Base-by-base conservation (phyloP, 2,329 filamentous ascomycete species). In the Paecilomyces dactylethromorphus region DNA sequence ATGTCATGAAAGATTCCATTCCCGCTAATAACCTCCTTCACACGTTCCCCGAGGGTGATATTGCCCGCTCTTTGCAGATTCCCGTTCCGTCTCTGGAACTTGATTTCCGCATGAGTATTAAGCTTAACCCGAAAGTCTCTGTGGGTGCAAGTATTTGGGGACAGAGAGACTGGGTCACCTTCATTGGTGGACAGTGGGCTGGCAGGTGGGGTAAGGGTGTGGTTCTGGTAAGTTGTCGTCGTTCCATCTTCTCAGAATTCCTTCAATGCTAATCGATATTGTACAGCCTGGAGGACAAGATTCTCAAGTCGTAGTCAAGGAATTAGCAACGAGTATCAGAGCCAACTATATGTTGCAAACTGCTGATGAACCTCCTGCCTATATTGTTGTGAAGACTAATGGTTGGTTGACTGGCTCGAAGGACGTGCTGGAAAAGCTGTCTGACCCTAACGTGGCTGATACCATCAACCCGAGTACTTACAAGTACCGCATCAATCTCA, bases 101-200 rank as follows among this genome's bases (percentile, higher is more conserved):
- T 53, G 80, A 82, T 64, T 82, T 82, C 69, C 78, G 80, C 55
- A 80, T 82, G 73, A 80, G 78, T 64, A 75, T 81, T 57, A 80
- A 80, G 63, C 68, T 82, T 65, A 81, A 82, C 62, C 80, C 80
- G 2, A 77, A 77, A 59, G 77, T 82, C 18, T 68, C 72, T 1
- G 74, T 81, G 15, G 80, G 80, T 3, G 69, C 69, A 21, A 74
- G 74, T 35, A 70, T 80, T 33, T 81, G 77, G 74, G 80, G 80
- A n/a, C 73, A 79, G 57, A 69, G 79, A 49, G 78, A 81, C 61
- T 82, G 80, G 80, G 74, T 82, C 52, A 78, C 76, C 35, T 81
- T 80, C 62, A 69, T 80, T 35, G 78, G 78, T 57, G 80, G 80
- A 12, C 76, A 80, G 63, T 82, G 80, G 80, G 78, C 78, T 53